These are phyloP conservation scores for bread wheat (Triticum aestivum) DNA, from an alignment of 176 grass and related monocot species.

Conservation along the genomic window IWGSC_CS_RefSeq_v2.1 NC_057811.1:193694895-193695394, in stretches of 20 bases:
- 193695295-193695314: background rate
- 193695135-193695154: constrained; percentile 84
- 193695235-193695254: background rate
- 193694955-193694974: background rate
- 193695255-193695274: background rate
- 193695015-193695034: constrained; percentile 64
- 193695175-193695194: constrained; percentile 92
- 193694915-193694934: background rate
- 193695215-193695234: background rate
- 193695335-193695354: background rate
- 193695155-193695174: constrained; percentile 96
- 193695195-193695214: constrained; percentile 97
- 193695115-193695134: constrained; percentile 35
- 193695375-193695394: background rate
- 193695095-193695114: constrained; percentile 33
- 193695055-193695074: constrained; percentile 52
- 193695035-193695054: constrained; percentile 63
- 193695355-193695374: background rate
- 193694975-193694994: constrained; percentile 16
- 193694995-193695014: constrained; percentile 73
- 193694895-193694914: background rate
- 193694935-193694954: background rate
- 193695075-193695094: background rate
- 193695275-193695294: background rate
- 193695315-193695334: background rate